A percentile compares a stretch with the other conserved stretches of the same genome.
Conservation (phyloP, 805 yeast genomes). For the Maudiozyma serrabonitensis region DNA sequence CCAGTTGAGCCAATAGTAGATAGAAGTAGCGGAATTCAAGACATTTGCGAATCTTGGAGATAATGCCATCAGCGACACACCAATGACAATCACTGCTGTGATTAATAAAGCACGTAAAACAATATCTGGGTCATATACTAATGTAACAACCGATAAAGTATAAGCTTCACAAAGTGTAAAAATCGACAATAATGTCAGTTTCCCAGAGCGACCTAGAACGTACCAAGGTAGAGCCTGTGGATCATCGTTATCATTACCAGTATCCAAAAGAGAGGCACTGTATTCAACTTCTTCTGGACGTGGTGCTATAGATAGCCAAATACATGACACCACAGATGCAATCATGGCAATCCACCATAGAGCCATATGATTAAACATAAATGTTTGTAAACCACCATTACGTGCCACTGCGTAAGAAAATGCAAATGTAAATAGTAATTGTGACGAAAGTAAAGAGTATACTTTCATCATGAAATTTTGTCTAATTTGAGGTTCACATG, state of each 20-base stretch:
- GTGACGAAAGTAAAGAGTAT: constrained; percentile 58
- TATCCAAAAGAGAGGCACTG: not conserved
- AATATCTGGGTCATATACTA: constrained; percentile 50
- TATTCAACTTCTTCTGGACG: constrained; percentile 45
- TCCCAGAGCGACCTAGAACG: constrained; percentile 18
- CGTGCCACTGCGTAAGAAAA: constrained; percentile 16
- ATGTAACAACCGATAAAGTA: constrained; percentile 55
- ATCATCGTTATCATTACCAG: not conserved
- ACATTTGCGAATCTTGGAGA: constrained; percentile 40
- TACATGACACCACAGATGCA: constrained; percentile 54
- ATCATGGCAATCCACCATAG: constrained; percentile 44
- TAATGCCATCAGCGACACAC: constrained; percentile 66
- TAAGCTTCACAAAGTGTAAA: constrained; percentile 74
- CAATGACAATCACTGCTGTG: constrained; percentile 63
- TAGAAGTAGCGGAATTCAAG: constrained; percentile 27
- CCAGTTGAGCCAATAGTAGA: constrained; percentile 34
- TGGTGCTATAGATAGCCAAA: constrained; percentile 55
- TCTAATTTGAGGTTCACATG: constrained; percentile 67
- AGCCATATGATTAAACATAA: constrained; percentile 54
- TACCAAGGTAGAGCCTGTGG: constrained; percentile 21
- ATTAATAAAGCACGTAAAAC: constrained; percentile 63
- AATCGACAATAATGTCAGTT: constrained; percentile 43
- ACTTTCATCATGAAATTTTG: constrained; percentile 72
- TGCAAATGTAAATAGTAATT: constrained; percentile 50
- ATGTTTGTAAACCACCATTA: constrained; percentile 23